These are phyloP conservation scores for Nyctanthes arbortristis DNA, from an alignment of 257 asterid species.

Conservation along the genomic window DNA sequence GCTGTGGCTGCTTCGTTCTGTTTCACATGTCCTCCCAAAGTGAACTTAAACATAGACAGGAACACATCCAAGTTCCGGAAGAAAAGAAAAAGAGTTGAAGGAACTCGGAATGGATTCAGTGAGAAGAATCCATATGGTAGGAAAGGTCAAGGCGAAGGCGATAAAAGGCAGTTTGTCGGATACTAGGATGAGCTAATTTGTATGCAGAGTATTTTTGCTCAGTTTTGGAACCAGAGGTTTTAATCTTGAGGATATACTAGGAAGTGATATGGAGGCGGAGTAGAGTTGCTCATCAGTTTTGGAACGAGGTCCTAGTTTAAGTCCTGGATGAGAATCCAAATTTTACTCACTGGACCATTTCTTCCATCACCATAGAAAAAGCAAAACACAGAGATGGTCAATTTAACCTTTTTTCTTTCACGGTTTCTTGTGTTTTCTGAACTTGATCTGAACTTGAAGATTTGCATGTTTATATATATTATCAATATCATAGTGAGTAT, in stretches of 20 bases:
- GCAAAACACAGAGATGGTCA: neutral
- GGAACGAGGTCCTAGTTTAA: too few species aligned
- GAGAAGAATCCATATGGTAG: slow-evolving; percentile 67
- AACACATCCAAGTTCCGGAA: slow-evolving; percentile 76
- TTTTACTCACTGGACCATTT: neutral
- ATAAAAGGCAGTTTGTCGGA: slow-evolving; percentile 49
- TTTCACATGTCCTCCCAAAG: slow-evolving; percentile 73
- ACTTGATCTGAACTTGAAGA: too few species aligned
- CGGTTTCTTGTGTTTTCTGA: neutral
- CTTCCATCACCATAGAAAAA: neutral
- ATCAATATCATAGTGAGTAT: neutral
- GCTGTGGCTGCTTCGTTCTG: slow-evolving; percentile 97
- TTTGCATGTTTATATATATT: neutral
- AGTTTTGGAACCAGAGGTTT: neutral
- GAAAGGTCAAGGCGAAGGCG: slow-evolving; percentile 33
- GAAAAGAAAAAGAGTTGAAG: slow-evolving; percentile 43
- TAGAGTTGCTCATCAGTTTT: too few species aligned
- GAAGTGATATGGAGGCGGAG: too few species aligned
- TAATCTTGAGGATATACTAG: too few species aligned
- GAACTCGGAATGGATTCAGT: slow-evolving; percentile 67
- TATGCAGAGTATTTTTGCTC: neutral
- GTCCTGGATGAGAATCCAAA: too few species aligned
- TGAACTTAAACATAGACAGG: slow-evolving; percentile 76
- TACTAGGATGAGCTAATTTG: slow-evolving; percentile 32
- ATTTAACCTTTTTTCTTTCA: neutral